Evolutionary conservation across 371 early-diverging fungal species (phyloP), one percentile per base, ranked within the genome.

Genomic region (Mucor velutinosus): DNA sequence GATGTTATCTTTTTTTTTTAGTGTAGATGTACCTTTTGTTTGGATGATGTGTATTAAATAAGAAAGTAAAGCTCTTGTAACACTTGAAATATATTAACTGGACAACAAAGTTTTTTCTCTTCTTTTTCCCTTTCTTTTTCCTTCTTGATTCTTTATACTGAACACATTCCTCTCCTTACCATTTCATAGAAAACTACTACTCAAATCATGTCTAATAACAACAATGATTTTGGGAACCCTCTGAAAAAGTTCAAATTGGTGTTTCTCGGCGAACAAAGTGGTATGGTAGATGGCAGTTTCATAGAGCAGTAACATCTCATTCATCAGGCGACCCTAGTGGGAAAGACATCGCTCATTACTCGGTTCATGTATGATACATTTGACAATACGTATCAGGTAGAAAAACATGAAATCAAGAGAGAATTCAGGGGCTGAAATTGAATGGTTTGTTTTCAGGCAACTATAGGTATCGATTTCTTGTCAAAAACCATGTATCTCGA

Each of bases 381-480:
- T 75, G 98, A 98, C 84, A 94, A 93, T 68, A 94, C 96, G 14
- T 98, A 98, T 78, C 95, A 94, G 83, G 94, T 93, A 87, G 43
- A 21, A 53, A 11, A 14, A 25, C 32, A 32, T 33, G 7, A 27
- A 53, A 11, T 53, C 47, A 53, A 8, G 2, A 25, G 15, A 32
- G 30, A 32, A 57, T 32, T 33, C 57, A 57, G 57, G 57, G 57
- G 32, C 19, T 15, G 53, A 32, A 0, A 33, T 32, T 33, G 0
- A 35, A 51, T 23, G 45, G 35, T 19, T 17, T 15, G 23, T 10
- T 47, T 23, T 53, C 35, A 98, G 91, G 99, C 99, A 7, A 99
- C 99, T 12, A 99, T 99, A 69, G 99, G 99, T 67, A 98, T 99
- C 67, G 99, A 99, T 82, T 99, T 99, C 80, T 78, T 99, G 70